Evolutionary conservation across 2,329 filamentous ascomycete genomes (phyloP).

Genomic region (Dactylellina leptospora): DNA sequence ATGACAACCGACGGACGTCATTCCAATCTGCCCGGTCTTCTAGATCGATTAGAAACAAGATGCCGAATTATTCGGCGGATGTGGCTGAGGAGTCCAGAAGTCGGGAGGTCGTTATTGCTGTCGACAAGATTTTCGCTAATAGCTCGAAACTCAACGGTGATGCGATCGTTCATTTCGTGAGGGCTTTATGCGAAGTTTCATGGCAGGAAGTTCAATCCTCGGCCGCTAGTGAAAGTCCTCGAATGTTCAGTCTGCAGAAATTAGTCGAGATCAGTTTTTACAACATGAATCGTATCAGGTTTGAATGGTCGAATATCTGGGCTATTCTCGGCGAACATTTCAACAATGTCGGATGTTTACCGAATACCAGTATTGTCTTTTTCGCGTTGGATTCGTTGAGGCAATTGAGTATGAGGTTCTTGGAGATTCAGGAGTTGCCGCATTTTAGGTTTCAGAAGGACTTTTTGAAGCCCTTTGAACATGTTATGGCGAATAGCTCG

Average conservation of each 20-base stretch:
- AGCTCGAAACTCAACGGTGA: conserved; percentile 92
- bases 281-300: conserved; percentile 98
- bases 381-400: conserved; percentile 95
- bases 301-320: conserved; percentile 99
- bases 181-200: conserved; percentile 90
- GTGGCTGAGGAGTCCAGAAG: conserved; percentile 92
- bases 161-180: conserved; percentile 94
- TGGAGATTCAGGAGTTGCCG: conserved; percentile 96
- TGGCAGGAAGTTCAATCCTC: conserved; percentile 99
- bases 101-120: conserved; percentile 88
- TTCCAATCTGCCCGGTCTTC: conserved; percentile 55
- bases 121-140: conserved; percentile 96
- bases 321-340: conserved; percentile 97
- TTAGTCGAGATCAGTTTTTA: conserved; percentile 99
- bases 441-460: conserved; percentile 99
- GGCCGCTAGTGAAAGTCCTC: conserved; percentile 90
- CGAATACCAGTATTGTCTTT: conserved; percentile 95
- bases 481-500: conserved; percentile 91
- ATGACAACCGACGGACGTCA: conserved; percentile 46
- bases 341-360: conserved; percentile 95
- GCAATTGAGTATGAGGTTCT: conserved; percentile 96
- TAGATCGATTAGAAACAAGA: conserved; percentile 60
- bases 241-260: conserved; percentile 97
- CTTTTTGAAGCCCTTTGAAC: conserved; percentile 97
- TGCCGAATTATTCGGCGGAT: conserved; percentile 73